Base-by-base conservation (phyloP, 2,329 filamentous ascomycete species). In the Botrytis squamosa region DNA sequence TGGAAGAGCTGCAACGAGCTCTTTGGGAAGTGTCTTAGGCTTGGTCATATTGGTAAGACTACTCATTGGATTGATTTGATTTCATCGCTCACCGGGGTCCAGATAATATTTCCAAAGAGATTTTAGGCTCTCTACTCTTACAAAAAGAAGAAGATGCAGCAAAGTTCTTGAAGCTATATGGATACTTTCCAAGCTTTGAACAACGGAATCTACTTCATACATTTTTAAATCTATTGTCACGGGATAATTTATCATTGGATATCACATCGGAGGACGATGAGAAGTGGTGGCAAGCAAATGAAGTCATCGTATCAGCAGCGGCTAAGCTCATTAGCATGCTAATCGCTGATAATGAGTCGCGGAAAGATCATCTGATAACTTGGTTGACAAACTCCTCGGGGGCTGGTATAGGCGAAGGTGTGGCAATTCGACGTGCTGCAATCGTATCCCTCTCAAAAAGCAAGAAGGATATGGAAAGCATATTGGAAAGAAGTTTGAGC, bases 341-440 rank as follows among this genome's bases (percentile, higher is more conserved):
- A 1, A 80, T 90, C 3, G 81, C 82, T 1, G 80, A 84, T n/a
- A 85, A 87, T 70, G 81, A 85, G 25, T 78, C 81, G 25, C 83
- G 88, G n/a, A 87, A 85, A 75, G 83, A 83, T 14, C 83, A 90
- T 72, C 82, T 95, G 0, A 80, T 89, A 16, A 84, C 85, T 52
- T 95, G 92, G 92, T 85, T 94, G 59, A 86, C 88, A 20, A 86
- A 85, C 67, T 86, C 88, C 42, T 88, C 89, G 16, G 91, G 89
- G 0, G 90, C 90, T 64, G 91, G 90, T 0, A 82, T 91, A 57
- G 91, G 91, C 10, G 87, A 91, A 72, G 85, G 86, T 0, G 83
- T 90, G n/a, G 88, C 87, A 9, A 89, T 94, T 69, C 88, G 92
- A 55, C 88, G 93, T 75, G 91, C 91, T 29, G 86, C 90, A 16